Evolutionary conservation across 1,284 basidiomycete species (phyloP).

Genomic region (Apiotrichum laibachii): DNA sequence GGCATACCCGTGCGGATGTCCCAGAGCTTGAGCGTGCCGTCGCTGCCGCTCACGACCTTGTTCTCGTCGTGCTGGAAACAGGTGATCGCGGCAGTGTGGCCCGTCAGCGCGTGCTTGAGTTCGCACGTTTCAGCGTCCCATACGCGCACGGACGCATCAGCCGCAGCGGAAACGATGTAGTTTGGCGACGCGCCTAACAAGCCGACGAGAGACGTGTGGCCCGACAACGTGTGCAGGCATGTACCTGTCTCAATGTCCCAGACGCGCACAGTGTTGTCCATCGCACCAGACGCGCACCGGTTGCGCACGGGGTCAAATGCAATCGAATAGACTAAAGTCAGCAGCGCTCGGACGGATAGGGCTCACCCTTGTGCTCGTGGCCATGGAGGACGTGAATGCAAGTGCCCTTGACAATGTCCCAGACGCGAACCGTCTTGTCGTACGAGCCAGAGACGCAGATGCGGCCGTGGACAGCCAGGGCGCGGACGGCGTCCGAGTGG

Average conservation of each 20-base stretch:
- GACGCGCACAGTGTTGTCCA: constrained; percentile 91
- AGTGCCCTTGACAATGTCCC: constrained; percentile 86
- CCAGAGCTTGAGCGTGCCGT: constrained; percentile 97
- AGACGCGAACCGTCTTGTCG: constrained; percentile 86
- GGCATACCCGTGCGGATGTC: constrained; percentile 79
- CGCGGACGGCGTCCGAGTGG: constrained; percentile 85
- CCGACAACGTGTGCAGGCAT: constrained; percentile 73
- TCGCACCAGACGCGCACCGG: constrained; percentile 88
- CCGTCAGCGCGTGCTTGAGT: constrained; percentile 72
- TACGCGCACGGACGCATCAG: constrained; percentile 84
- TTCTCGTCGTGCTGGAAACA: constrained; percentile 97
- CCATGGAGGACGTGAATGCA: constrained; percentile 77
- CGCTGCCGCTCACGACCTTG: constrained; percentile 88
- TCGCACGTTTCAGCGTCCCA: constrained; percentile 85
- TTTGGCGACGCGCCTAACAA: constrained; percentile 82
- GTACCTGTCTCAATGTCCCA: constrained; percentile 82
- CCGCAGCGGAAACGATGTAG: constrained; percentile 85
- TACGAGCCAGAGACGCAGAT: constrained; percentile 93
- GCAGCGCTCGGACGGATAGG: background rate
- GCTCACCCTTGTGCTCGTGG: constrained; percentile 82
- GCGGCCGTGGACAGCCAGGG: constrained; percentile 82
- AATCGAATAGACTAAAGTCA: constrained; percentile 74
- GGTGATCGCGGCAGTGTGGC: constrained; percentile 89
- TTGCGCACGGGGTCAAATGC: constrained; percentile 78
- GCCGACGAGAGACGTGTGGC: constrained; percentile 85